These are phyloP conservation scores for Boletus pseudo-olivaceus DNA, from an alignment of 768 basidiomycete genomes.

Conservation along the genomic window DNA sequence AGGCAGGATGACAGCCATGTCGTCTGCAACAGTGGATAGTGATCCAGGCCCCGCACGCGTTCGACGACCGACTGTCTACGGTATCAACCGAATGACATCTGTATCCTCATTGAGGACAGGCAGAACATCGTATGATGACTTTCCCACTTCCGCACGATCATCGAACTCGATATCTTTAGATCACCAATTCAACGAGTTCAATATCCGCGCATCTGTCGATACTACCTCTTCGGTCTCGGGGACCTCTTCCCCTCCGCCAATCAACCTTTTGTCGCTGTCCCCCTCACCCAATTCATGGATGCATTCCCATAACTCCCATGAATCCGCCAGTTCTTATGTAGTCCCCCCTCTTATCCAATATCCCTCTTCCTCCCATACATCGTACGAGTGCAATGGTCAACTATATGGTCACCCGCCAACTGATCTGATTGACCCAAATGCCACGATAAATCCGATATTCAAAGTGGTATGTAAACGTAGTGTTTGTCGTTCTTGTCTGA, in stretches of 20 bases:
- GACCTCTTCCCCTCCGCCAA: slow-evolving; percentile 70
- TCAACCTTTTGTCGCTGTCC: slow-evolving; percentile 70
- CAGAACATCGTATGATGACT: slow-evolving; percentile 66
- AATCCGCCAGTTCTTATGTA: slow-evolving; percentile 37
- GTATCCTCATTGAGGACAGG: slow-evolving; percentile 62
- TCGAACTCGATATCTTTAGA: slow-evolving; percentile 79
- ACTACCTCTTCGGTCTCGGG: slow-evolving; percentile 54
- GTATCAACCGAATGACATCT: slow-evolving; percentile 72
- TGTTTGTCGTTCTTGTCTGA: slow-evolving; percentile 2
- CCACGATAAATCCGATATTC: slow-evolving; percentile 82
- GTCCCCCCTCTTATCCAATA: slow-evolving; percentile 36
- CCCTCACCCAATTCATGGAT: slow-evolving; percentile 60
- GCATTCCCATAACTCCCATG: slow-evolving; percentile 42
- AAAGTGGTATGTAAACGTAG: slow-evolving; percentile 67
- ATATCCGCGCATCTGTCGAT: slow-evolving; percentile 66
- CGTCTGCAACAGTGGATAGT: slow-evolving; percentile 80
- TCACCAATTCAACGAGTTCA: slow-evolving; percentile 74
- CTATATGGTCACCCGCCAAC: slow-evolving; percentile 56
- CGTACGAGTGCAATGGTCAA: slow-evolving; percentile 52
- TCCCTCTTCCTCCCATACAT: slow-evolving; percentile 37
- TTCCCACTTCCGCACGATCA: slow-evolving; percentile 67
- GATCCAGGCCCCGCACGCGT: slow-evolving; percentile 76
- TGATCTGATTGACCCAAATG: slow-evolving; percentile 58
- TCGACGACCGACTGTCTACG: slow-evolving; percentile 60
- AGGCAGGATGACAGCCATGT: slow-evolving; percentile 72